Conservation (phyloP, 2,329 filamentous ascomycete genomes). For the Didymella pinodella region DNA sequence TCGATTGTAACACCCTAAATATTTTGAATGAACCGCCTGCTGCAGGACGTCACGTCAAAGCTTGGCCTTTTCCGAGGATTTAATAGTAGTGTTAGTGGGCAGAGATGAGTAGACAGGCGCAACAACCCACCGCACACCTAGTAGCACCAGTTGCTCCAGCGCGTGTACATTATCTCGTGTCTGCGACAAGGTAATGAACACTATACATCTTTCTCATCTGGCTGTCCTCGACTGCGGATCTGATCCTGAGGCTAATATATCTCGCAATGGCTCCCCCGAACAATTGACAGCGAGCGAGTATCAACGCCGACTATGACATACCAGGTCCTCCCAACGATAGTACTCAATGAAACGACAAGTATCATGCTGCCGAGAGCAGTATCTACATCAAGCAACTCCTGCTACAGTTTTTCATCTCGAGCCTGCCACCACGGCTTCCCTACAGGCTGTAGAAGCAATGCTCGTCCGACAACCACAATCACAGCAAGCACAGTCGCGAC, state of each 20-base stretch:
- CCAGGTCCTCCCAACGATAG: not conserved
- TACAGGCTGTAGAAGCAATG: not conserved
- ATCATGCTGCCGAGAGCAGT: not conserved
- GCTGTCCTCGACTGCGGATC: not conserved
- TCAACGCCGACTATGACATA: not conserved
- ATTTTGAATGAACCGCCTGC: too few relatives aligned
- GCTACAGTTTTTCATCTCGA: not conserved
- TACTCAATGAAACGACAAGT: not conserved
- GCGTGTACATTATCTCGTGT: not conserved
- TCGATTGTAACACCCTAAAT: slow-evolving; percentile 8
- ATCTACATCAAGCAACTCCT: not conserved
- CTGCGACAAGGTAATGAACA: not conserved
- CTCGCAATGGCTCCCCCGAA: not conserved
- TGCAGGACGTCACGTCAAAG: too few relatives aligned
- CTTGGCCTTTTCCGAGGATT: too few relatives aligned
- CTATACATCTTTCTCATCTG: not conserved
- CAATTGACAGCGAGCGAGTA: not conserved
- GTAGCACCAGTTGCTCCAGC: not conserved
- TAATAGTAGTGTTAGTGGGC: too few relatives aligned
- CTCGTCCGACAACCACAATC: not conserved
- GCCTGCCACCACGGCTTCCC: not conserved
- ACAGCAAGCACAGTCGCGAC: not conserved
- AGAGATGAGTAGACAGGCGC: not conserved
- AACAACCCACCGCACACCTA: not conserved
- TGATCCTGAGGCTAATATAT: not conserved